Percentiles rank a stretch among this genome's conserved stretches.
phyloP scores from a whole-genome alignment of 768 basidiomycete species.

The Leccinum broughii region DNA sequence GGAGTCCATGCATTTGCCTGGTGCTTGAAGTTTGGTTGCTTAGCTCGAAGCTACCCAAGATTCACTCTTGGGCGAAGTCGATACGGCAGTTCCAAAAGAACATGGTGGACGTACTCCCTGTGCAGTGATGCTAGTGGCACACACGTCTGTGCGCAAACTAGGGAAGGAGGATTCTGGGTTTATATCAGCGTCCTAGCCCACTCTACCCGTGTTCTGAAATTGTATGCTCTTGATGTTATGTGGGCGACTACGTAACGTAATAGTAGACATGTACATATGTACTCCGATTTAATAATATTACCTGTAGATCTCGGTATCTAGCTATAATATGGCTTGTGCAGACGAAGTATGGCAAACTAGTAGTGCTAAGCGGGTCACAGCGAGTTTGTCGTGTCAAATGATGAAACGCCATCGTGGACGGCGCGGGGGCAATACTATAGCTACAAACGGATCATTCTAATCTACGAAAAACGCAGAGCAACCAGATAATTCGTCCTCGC shows the following conservation, averaged over 20 bases:
- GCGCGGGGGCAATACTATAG: not conserved
- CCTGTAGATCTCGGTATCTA: not conserved
- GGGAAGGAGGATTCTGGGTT: no score
- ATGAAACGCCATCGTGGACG: not conserved
- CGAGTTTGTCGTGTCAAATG: not conserved
- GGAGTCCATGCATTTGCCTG: conserved; percentile 1
- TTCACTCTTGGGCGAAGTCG: conserved; percentile 1
- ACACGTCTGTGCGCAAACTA: no score
- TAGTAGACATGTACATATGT: not conserved
- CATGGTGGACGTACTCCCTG: no score
- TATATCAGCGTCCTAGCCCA: no score
- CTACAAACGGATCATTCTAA: not conserved
- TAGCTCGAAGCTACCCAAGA: not conserved
- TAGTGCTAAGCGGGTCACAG: not conserved
- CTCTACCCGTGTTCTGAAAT: no score
- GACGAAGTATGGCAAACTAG: not conserved
- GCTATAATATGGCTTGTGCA: not conserved
- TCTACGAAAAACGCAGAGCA: conserved; percentile 4
- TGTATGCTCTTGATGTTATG: no score
- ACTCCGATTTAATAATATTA: not conserved
- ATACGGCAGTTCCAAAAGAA: not conserved
- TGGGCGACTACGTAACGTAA: not conserved
- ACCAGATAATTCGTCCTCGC: conserved; percentile 13
- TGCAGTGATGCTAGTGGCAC: no score
- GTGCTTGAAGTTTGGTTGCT: not conserved